Percentiles rank a stretch among this genome's conserved stretches.
Evolutionary conservation across 208 protist species (phyloP).

Genomic region (Endotrypanum monterogeii): DNA sequence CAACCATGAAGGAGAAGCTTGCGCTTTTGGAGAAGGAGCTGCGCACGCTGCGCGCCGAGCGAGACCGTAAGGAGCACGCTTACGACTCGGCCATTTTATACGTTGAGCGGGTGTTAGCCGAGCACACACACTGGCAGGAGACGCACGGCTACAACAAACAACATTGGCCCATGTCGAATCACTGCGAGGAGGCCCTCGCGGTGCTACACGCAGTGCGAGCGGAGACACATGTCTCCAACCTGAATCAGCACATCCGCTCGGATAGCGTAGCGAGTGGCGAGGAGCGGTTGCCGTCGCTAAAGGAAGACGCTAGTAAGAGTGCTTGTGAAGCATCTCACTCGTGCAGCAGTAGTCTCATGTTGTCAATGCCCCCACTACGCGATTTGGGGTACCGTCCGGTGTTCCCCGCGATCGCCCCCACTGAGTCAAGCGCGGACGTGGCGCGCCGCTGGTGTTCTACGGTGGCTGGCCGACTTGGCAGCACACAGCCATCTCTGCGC

Average conservation of each 20-base stretch:
- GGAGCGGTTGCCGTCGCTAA: neutral
- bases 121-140: conserved; percentile 73
- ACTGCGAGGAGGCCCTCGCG: conserved; percentile 43
- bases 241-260: conserved; percentile 1
- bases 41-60: conserved; percentile 44
- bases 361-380: conserved; percentile 7
- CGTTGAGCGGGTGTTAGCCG: conserved; percentile 67
- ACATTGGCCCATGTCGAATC: conserved; percentile 55
- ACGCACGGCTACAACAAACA: conserved; percentile 53
- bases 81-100: conserved; percentile 69
- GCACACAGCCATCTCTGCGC: conserved; percentile 38
- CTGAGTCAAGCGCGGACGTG: conserved; percentile 31
- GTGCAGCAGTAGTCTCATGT: neutral
- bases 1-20: conserved; percentile 53
- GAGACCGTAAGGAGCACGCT: conserved; percentile 55
- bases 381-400: conserved; percentile 10
- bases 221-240: neutral
- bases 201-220: conserved; percentile 21
- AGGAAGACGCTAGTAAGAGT: neutral
- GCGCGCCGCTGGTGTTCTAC: conserved; percentile 47
- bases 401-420: neutral
- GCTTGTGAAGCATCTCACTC: neutral
- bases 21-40: conserved; percentile 58
- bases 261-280: neutral
- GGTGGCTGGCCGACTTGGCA: conserved; percentile 34